Evolutionary conservation across 352 stramenopile species (phyloP), one percentile per base, ranked within the genome.

Genomic region (Thraustochytrium sp.): DNA sequence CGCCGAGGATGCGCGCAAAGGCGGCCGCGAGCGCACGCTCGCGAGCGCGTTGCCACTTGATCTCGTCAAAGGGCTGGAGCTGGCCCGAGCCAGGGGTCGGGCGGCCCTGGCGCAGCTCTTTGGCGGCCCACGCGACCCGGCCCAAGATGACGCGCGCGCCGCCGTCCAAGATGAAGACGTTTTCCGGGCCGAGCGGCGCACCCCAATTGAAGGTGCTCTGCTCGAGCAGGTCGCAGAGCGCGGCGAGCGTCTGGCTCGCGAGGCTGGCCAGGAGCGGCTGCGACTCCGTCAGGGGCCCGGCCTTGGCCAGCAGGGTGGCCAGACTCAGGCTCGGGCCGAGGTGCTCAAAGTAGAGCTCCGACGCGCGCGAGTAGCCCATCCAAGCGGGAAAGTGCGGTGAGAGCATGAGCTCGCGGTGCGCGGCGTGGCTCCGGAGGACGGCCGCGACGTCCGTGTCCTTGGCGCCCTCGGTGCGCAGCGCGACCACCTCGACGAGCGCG

Each of bases 261-360:
- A 77, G 8, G 34, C 23, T 38, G 9, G 65, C 42, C 9, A 77
- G 31, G 9, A 77, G 65, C 18, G 42, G 42, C 37, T 77, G 65
- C 13, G 65, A 62, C 65, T 77, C 65, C 46, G 21, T 2, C 34
- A 77, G 23, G 26, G 42, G 49, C 5, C 65, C 65, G 11, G 3
- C 26, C n/a, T 36, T 11, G 9, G 42, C 11, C 40, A 72, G 36
- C 40, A 77, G 31, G 9, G 37, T 36, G 40, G 42, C 49, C 2
- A 77, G 42, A 26, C 65, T 77, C 8, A 40, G 40, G 31, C 42
- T 29, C 11, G 16, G 18, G 37, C 11, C 11, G 64, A 77, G 36
- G 37, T 77, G 37, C 46, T 77, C 65, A 26, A 64, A 77, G 36
- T 77, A 77, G n/a, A 77, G n/a, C 26, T 77, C 65, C 23, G 65